phyloP scores from a whole-genome alignment of 163 green algal genomes.

The Chloromonas sp. region DNA sequence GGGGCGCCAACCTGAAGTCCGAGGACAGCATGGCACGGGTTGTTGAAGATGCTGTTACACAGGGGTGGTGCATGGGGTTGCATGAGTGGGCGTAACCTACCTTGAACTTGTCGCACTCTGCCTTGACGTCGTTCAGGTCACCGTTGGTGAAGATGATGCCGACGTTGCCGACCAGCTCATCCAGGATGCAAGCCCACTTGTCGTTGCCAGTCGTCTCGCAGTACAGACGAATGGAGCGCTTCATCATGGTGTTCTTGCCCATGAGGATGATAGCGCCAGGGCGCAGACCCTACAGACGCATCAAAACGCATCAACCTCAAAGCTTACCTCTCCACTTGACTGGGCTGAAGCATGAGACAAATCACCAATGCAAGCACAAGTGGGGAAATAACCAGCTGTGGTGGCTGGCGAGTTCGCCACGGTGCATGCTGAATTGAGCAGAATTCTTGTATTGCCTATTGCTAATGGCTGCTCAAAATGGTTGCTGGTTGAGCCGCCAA shows the following conservation, averaged over 20 bases:
- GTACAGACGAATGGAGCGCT: conserved; percentile 91
- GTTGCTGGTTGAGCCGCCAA: too few relatives aligned
- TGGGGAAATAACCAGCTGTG: too few relatives aligned
- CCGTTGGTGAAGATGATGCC: conserved; percentile 95
- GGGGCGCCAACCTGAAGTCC: conserved; percentile 75
- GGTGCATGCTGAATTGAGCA: too few relatives aligned
- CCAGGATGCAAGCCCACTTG: conserved; percentile 75
- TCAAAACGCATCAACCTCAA: too few relatives aligned
- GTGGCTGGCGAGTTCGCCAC: too few relatives aligned
- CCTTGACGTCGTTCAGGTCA: conserved; percentile 39
- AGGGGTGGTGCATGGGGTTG: background rate
- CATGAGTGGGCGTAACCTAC: conserved; percentile 3
- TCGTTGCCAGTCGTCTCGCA: conserved; percentile 83
- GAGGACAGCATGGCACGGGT: background rate
- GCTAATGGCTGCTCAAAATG: too few relatives aligned
- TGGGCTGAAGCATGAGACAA: too few relatives aligned
- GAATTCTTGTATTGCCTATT: too few relatives aligned
- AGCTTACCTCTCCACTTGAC: too few relatives aligned
- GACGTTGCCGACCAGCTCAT: conserved; percentile 94
- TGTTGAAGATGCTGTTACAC: too few relatives aligned
- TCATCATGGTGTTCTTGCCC: conserved; percentile 99
- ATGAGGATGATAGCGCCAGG: conserved; percentile 88
- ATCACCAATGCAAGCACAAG: too few relatives aligned
- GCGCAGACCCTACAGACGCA: conserved; percentile 43
- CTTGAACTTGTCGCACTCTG: conserved; percentile 82